phyloP scores from a whole-genome alignment of 2,329 filamentous ascomycete species.

The Fusarium verrucosum region DNA sequence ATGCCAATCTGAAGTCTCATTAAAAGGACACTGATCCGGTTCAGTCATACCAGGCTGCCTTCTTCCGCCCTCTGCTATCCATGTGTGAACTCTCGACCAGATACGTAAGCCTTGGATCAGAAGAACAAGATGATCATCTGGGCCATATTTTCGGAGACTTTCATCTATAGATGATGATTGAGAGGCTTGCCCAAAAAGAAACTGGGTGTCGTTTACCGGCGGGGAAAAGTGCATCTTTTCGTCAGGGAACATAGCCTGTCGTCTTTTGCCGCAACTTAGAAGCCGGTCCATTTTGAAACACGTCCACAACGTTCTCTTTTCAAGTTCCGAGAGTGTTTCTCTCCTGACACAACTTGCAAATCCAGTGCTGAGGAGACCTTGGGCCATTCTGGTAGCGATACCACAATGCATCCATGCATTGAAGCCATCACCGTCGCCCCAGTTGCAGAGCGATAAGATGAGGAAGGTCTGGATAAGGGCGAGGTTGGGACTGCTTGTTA shows the following conservation, averaged over 20 bases:
- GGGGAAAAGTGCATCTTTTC: slow-evolving; percentile 28
- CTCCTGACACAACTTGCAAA: slow-evolving; percentile 27
- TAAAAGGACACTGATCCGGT: slow-evolving; percentile 33
- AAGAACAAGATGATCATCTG: slow-evolving; percentile 27
- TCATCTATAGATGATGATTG: not conserved
- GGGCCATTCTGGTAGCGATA: slow-evolving; percentile 40
- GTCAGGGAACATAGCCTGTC: slow-evolving; percentile 37
- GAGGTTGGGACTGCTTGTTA: slow-evolving; percentile 24
- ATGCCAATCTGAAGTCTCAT: slow-evolving; percentile 32
- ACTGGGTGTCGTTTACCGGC: slow-evolving; percentile 30
- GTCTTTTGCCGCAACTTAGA: slow-evolving; percentile 35
- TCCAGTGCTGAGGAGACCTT: slow-evolving; percentile 34
- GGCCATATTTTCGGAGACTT: not conserved
- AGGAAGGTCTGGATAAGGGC: slow-evolving; percentile 36
- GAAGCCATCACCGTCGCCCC: slow-evolving; percentile 43
- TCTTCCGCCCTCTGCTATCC: slow-evolving; percentile 38
- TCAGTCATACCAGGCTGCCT: slow-evolving; percentile 36
- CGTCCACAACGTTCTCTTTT: slow-evolving; percentile 38
- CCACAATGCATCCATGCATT: slow-evolving; percentile 43
- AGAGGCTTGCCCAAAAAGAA: slow-evolving; percentile 25
- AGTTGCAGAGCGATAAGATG: slow-evolving; percentile 37
- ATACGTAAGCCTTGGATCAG: slow-evolving; percentile 34
- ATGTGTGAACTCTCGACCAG: slow-evolving; percentile 40
- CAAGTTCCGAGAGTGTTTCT: slow-evolving; percentile 30
- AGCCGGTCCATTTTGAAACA: slow-evolving; percentile 42